Base-by-base conservation (phyloP, 352 stramenopile genomes). In the Pythium periplocum region DNA sequence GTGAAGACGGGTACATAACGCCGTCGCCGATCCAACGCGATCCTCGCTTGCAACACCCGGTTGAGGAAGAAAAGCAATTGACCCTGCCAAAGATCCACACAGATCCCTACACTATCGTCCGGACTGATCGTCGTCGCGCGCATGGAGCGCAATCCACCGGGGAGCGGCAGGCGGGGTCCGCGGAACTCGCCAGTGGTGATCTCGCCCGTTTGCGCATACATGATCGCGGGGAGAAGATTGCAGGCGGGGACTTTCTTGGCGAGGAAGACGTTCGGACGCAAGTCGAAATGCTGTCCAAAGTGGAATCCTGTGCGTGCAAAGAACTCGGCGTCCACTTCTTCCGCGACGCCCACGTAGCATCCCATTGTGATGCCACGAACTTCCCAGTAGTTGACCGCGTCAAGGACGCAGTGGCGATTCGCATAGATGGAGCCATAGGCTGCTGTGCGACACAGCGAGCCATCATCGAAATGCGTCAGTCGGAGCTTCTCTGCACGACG, bases 151-250 rank as follows among this genome's bases (percentile, higher is more conserved):
- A 81, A 59, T 3, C 55, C 51, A 9, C 62, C 59, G 7, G 75
- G 78, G 6, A 89, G 55, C 43, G 55, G 61, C 32, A 74, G 62
- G 6, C 78, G 77, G 0, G 73, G 75, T 6, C 78, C 78, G 44
- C 74, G 62, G 34, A 89, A 89, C 40, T 75, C 70, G 43, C 78
- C 75, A n/a, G 68, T 86, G 0, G 78, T 87, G 60, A 89, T 76
- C 48, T 86, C 77, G 6, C 78, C 78, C 9, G 61, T 68, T 55
- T 86, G 74, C 32, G 73, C 77, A 47, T 89, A 89, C 75, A 89
- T 89, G 51, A 89, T 71, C n/a, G 75, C 78, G 2, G 78, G 72
- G 53, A 89, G 81, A 59, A 81, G 59, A 45, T 89, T 74, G 54
- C 73, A 89, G 32, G 75, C 75, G 0, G 73, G 69, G 30, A 70